A percentile compares a stretch with the other conserved stretches of the same genome.
Evolutionary conservation across 139 green algal species (phyloP).

Genomic region (Axilococcus clingmanii): DNA sequence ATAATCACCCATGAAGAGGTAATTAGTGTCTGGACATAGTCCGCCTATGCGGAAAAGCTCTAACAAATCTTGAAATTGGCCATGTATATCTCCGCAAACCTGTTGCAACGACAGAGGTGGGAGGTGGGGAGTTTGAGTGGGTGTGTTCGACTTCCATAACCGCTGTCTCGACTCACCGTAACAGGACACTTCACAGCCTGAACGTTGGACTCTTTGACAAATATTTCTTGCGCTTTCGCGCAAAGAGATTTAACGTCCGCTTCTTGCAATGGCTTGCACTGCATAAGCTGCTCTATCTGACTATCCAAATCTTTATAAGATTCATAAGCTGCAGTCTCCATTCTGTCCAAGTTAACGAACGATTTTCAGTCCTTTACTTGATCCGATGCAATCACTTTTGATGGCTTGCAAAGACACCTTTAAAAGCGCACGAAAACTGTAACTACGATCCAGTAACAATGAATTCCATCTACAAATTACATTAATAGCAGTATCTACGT

Average conservation of each 20-base stretch:
- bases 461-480: too few relatives aligned
- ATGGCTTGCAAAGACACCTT: too few relatives aligned
- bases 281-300: slow-evolving; percentile 75
- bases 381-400: too few relatives aligned
- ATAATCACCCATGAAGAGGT: slow-evolving; percentile 99
- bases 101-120: slow-evolving; percentile 3
- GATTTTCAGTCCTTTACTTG: too few relatives aligned
- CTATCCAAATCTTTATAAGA: slow-evolving; percentile 58
- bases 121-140: not conserved
- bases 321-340: too few relatives aligned
- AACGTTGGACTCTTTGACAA: slow-evolving; percentile 89
- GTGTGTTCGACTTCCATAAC: not conserved
- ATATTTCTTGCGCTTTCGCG: slow-evolving; percentile 86
- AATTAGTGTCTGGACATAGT: slow-evolving; percentile 95
- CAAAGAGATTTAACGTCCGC: slow-evolving; percentile 84
- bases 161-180: slow-evolving; percentile 59
- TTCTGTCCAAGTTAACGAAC: too few relatives aligned
- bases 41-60: slow-evolving; percentile 94
- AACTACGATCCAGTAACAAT: too few relatives aligned
- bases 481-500: too few relatives aligned
- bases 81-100: slow-evolving; percentile 96
- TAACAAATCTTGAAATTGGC: slow-evolving; percentile 95
- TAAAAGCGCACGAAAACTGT: too few relatives aligned
- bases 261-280: slow-evolving; percentile 87
- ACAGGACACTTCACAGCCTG: slow-evolving; percentile 90